Evolutionary conservation across 2,329 filamentous ascomycete genomes (phyloP), one percentile per base, ranked within the genome.

Genomic region (Alternaria burnsii): DNA sequence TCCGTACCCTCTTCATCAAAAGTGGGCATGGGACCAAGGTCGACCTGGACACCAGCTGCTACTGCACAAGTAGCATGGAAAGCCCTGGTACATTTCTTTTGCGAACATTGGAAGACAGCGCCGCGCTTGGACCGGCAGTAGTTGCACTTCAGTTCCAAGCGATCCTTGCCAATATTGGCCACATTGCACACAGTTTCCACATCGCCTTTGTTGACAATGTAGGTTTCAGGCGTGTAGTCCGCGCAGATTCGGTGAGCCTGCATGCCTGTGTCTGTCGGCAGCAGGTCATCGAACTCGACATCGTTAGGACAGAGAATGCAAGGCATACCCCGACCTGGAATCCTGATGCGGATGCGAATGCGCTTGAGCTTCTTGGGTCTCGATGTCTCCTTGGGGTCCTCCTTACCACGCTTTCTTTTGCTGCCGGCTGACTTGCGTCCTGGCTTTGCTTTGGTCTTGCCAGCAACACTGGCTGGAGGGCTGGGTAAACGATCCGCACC

Each of bases 31-130:
- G 93, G 88, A 30, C 92, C 92, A 70, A 93, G 88, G 75, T 99
- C 94, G 50, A 97, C 89, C 75, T 97, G 91, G 2, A 97, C 93
- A 58, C 95, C 95, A 36, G 94, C 94, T 22, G 94, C 89, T 8
- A 93, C 90, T 3, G 95, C 95, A 76, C 95, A 99, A 1, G 94
- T 98, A 16, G 94, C 92, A 76, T 99, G 95, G 79, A 97, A 99
- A 9, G 94, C 91, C 65, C 95, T 86, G 4, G 92, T 91, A 72
- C 95, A 99, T 77, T 97, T 98, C 82, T 94, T 94, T 69, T 93
- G 90, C 1, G 93, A 96, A 79, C 95, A 99, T 78, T 98, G 94
- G 81, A 99, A 96, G 80, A 94, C 97, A 16, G 93, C 93, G n/a
- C 95, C 95, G 58, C 91, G 91, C 78, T 95, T 96, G 32, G 93